Evolutionary conservation across 1,284 basidiomycete species (phyloP).

Genomic region (Ustilago cynodontis): DNA sequence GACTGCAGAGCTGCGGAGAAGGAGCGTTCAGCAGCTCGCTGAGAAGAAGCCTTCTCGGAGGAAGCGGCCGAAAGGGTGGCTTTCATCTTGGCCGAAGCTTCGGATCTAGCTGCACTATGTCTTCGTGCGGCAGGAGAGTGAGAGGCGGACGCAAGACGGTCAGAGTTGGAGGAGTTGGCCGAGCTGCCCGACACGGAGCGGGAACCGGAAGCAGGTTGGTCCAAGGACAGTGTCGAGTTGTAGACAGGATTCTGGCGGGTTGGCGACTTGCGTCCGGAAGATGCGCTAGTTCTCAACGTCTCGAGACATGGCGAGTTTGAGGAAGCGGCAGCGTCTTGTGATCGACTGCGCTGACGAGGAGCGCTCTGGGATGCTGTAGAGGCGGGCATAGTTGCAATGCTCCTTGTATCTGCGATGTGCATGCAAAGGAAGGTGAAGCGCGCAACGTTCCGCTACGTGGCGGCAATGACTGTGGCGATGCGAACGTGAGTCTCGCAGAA

Average conservation of each 20-base stretch:
- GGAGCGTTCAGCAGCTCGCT: conserved; percentile 13
- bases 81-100: conserved; percentile 50
- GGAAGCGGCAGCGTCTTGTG: conserved; percentile 18
- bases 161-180: conserved; percentile 5
- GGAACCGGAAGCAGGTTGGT: conserved; percentile 1
- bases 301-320: not conserved
- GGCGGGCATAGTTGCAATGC: conserved; percentile 12
- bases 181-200: conserved; percentile 31
- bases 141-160: conserved; percentile 18
- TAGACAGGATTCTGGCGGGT: conserved; percentile 4
- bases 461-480: not conserved
- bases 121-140: conserved; percentile 17
- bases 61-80: conserved; percentile 48
- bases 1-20: not conserved
- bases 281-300: not conserved
- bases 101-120: conserved; percentile 39
- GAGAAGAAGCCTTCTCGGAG: conserved; percentile 24
- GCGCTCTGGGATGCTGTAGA: conserved; percentile 7
- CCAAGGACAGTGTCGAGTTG: not conserved
- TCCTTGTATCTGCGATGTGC: not conserved
- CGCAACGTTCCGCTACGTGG: not conserved
- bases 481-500: not conserved
- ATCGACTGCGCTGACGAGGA: conserved; percentile 24
- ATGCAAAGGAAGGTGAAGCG: not conserved
- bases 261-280: conserved; percentile 12